Evolutionary conservation across 2,329 filamentous ascomycete species (phyloP).

Genomic region (Alternaria sp.): DNA sequence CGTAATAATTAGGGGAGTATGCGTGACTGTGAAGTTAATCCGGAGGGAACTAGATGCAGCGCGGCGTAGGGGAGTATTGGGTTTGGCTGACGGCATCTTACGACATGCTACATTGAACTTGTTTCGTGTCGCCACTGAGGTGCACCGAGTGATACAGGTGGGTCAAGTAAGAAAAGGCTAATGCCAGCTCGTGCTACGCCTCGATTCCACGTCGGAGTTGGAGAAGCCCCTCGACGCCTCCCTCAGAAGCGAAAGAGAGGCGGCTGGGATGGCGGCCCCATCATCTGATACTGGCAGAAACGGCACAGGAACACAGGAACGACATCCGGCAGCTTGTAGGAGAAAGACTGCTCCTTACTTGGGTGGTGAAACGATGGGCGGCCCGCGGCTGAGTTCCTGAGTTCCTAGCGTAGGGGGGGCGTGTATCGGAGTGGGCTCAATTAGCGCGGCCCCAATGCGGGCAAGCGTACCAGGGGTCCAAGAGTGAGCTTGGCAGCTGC

Average conservation of each 20-base stretch:
- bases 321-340: conserved; percentile 20
- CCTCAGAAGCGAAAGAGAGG: conserved; percentile 1
- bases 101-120: conserved; percentile 35
- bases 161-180: conserved; percentile 27
- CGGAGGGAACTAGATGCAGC: conserved; percentile 26
- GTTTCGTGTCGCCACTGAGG: conserved; percentile 43
- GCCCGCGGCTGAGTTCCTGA: conserved; percentile 33
- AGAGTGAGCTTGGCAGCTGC: conserved; percentile 28
- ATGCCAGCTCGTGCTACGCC: conserved; percentile 22
- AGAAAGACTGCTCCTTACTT: conserved; percentile 29
- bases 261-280: neutral
- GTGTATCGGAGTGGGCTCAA: conserved; percentile 17
- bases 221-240: conserved; percentile 1
- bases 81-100: conserved; percentile 40
- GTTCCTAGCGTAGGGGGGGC: conserved; percentile 29
- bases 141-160: conserved; percentile 38
- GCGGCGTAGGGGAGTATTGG: conserved; percentile 30
- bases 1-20: conserved; percentile 28
- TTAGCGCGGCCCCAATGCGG: conserved; percentile 18
- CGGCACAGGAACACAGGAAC: conserved; percentile 18
- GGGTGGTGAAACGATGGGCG: conserved; percentile 38
- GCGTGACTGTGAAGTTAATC: conserved; percentile 26
- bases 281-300: conserved; percentile 9
- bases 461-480: conserved; percentile 31
- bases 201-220: conserved; percentile 26